Evolutionary conservation across 768 basidiomycete species (phyloP).

Genomic region (Russula sp.): DNA sequence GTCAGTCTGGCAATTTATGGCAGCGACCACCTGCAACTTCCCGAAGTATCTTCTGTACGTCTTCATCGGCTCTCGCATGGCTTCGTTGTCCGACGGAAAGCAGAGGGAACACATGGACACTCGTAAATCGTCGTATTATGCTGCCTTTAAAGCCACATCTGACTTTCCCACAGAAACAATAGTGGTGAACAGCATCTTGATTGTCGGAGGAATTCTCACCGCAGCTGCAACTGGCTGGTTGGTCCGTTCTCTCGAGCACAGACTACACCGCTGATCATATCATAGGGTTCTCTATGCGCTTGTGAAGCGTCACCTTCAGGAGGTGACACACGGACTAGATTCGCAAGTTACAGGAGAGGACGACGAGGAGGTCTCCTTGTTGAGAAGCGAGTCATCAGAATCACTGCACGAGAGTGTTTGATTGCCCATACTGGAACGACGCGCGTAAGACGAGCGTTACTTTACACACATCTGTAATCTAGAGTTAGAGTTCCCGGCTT

Average conservation of each 20-base stretch:
- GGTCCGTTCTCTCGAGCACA: conserved; percentile 26
- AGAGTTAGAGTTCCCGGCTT: neutral
- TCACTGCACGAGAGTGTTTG: conserved; percentile 23
- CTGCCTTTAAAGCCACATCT: neutral
- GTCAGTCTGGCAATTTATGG: conserved; percentile 64
- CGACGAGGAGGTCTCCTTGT: conserved; percentile 55
- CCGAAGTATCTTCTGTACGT: conserved; percentile 70
- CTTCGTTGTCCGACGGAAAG: conserved; percentile 68
- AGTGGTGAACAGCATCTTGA: conserved; percentile 54
- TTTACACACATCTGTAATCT: neutral
- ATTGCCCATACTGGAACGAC: neutral
- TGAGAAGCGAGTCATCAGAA: conserved; percentile 30
- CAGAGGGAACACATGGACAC: conserved; percentile 71
- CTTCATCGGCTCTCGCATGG: conserved; percentile 74
- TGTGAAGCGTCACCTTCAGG: conserved; percentile 50
- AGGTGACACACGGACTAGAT: conserved; percentile 46
- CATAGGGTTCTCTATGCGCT: conserved; percentile 60
- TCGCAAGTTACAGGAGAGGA: conserved; percentile 55
- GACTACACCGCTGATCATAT: conserved; percentile 15
- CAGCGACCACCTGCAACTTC: conserved; percentile 64
- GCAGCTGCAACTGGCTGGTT: conserved; percentile 64
- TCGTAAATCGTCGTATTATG: conserved; percentile 39
- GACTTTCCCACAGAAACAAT: conserved; percentile 45
- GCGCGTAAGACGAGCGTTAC: neutral
- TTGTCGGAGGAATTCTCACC: conserved; percentile 53